Evolutionary conservation across 163 green algal species (phyloP).

Genomic region (Prototheca stagnorum): DNA sequence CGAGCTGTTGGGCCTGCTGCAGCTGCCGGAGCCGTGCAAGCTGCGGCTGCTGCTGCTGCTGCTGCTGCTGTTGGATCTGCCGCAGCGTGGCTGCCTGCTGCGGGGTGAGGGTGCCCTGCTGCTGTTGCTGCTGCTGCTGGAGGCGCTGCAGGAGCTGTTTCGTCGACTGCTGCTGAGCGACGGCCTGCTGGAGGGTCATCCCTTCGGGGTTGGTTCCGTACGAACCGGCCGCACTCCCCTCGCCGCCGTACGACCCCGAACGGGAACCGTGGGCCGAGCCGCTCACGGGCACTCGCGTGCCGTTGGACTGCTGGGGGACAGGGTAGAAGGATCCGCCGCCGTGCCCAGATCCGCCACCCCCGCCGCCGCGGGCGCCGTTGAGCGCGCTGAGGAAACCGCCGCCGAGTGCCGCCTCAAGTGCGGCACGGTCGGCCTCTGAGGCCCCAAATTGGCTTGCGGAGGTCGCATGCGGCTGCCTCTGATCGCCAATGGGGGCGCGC

Average conservation of each 20-base stretch:
- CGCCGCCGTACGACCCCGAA: background rate
- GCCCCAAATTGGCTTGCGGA: too few relatives aligned
- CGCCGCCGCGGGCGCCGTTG: too few relatives aligned
- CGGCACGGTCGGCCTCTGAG: too few relatives aligned
- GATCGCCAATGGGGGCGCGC: too few relatives aligned
- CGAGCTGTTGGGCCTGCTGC: too few relatives aligned
- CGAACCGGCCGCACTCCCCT: background rate
- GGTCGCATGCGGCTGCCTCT: too few relatives aligned
- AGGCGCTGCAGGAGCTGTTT: background rate
- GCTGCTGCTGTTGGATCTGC: background rate
- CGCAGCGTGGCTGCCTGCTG: background rate
- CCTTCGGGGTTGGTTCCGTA: background rate
- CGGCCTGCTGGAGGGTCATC: background rate
- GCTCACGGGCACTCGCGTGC: too few relatives aligned
- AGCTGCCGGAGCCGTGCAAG: too few relatives aligned
- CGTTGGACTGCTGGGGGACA: background rate
- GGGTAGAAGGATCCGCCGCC: background rate
- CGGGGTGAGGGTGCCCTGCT: background rate
- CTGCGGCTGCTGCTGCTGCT: slow-evolving; percentile 11
- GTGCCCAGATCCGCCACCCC: too few relatives aligned
- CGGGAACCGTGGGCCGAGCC: background rate
- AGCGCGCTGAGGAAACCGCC: too few relatives aligned
- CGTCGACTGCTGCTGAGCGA: background rate
- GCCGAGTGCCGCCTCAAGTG: too few relatives aligned
- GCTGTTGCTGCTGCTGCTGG: background rate